Evolutionary conservation across 2,329 filamentous ascomycete species (phyloP).

Genomic region (Colletotrichum sp.): DNA sequence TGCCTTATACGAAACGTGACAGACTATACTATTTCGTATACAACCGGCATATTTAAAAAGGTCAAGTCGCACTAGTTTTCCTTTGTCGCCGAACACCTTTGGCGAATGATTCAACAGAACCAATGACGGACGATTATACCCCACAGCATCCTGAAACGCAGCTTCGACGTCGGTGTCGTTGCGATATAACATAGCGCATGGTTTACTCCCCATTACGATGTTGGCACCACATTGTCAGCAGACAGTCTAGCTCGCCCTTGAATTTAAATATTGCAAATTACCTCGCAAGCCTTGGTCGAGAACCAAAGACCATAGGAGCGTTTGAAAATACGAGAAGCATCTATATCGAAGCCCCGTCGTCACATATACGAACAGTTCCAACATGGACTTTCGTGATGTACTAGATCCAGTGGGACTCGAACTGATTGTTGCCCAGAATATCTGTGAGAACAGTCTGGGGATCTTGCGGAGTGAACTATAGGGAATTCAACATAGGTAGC

Average conservation of each 20-base stretch:
- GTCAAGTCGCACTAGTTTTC: no score
- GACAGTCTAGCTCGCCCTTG: neutral
- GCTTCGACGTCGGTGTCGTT: neutral
- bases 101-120: neutral
- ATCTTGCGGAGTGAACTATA: neutral
- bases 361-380: neutral
- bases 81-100: neutral
- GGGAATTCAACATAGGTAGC: neutral
- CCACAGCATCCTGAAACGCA: neutral
- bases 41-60: neutral
- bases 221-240: neutral
- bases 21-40: neutral
- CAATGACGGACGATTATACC: neutral
- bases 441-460: no score
- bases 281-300: neutral
- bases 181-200: neutral
- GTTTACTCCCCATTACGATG: neutral
- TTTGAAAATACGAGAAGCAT: neutral
- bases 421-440: neutral
- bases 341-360: neutral
- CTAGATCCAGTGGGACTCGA: neutral
- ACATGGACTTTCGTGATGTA: neutral
- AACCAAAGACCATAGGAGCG: neutral
- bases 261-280: neutral
- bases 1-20: neutral